A percentile compares a stretch with the other conserved stretches of the same genome.
These are phyloP conservation scores for Stephania japonica DNA, from an alignment of 164 flowering plant species.

Conservation along the genomic window DNA sequence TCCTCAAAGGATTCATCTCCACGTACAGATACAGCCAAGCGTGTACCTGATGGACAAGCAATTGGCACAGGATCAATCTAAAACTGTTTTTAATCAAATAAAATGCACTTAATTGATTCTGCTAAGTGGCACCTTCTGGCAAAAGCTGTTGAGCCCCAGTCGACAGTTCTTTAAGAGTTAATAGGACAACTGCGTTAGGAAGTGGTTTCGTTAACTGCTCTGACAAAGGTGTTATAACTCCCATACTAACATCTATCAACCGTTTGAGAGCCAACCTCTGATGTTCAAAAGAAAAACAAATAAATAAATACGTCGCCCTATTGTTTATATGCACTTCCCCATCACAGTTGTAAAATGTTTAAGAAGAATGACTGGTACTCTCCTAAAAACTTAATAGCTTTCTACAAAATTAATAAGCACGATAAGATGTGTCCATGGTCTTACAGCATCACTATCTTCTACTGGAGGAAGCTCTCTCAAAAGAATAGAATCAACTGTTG, in stretches of 20 bases:
- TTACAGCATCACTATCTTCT: conserved; percentile 75
- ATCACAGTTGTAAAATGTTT: background rate
- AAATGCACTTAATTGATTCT: background rate
- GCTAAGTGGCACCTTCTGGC: conserved; percentile 53
- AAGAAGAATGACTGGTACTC: background rate
- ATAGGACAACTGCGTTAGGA: conserved; percentile 78
- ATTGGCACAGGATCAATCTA: background rate
- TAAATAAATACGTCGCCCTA: conserved; percentile 12
- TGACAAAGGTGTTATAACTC: conserved; percentile 80
- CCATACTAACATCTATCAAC: conserved; percentile 89
- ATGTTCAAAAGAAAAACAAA: conserved; percentile 13
- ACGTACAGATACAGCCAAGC: conserved; percentile 77
- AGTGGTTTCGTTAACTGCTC: conserved; percentile 92
- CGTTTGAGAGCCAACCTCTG: conserved; percentile 95
- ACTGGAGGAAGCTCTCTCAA: conserved; percentile 81
- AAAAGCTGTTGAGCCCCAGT: conserved; percentile 81
- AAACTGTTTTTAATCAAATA: background rate
- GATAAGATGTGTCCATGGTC: conserved; percentile 5
- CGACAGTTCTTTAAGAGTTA: conserved; percentile 74
- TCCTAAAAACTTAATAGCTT: background rate
- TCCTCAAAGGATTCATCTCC: conserved; percentile 88
- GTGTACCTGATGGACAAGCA: conserved; percentile 53
- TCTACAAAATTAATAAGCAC: background rate
- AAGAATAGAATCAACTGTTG: conserved; percentile 90
- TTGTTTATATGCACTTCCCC: background rate